Evolutionary conservation across 306 rosid species (phyloP).

Genomic region (Vachellia collinsii): DNA sequence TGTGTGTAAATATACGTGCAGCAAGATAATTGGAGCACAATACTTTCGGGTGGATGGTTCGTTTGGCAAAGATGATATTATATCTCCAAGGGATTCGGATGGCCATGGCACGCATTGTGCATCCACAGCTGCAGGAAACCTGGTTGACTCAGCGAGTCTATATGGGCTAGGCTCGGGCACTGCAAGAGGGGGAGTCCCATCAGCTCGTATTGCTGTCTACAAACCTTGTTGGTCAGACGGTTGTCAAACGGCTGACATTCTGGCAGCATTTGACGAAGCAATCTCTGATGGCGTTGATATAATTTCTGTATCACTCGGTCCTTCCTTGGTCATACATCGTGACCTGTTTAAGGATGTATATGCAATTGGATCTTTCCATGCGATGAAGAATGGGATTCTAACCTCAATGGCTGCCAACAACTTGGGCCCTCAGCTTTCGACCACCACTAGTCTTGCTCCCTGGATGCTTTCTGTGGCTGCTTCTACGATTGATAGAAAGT

Average conservation of each 20-base stretch:
- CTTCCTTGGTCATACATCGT: accelerated
- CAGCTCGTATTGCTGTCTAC: constrained; percentile 16
- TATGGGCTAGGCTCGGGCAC: constrained; percentile 41
- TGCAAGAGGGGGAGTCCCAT: constrained; percentile 32
- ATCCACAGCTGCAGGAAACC: constrained; percentile 32
- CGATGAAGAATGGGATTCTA: constrained; percentile 44
- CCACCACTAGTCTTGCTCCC: constrained; percentile 36
- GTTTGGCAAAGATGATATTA: no score
- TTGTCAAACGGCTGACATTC: constrained; percentile 34
- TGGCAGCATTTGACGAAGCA: constrained; percentile 49
- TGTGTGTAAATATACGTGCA: no score
- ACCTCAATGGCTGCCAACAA: constrained; percentile 49
- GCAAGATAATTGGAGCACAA: no score
- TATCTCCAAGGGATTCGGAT: no score
- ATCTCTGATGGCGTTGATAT: constrained; percentile 61
- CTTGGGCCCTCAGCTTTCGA: constrained; percentile 25
- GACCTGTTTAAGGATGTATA: constrained; percentile 29
- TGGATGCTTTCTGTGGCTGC: constrained; percentile 59
- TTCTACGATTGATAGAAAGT: constrained; percentile 44
- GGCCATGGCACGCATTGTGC: no score
- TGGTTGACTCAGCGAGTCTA: constrained; percentile 34
- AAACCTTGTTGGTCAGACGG: constrained; percentile 7
- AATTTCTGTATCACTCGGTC: constrained; percentile 44
- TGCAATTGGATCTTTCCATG: constrained; percentile 56
- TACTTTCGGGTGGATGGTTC: no score